These are phyloP conservation scores for Ophiognomonia clavigignenti-juglandacearum DNA, from an alignment of 2,329 filamentous ascomycete species.

Conservation along the genomic window DNA sequence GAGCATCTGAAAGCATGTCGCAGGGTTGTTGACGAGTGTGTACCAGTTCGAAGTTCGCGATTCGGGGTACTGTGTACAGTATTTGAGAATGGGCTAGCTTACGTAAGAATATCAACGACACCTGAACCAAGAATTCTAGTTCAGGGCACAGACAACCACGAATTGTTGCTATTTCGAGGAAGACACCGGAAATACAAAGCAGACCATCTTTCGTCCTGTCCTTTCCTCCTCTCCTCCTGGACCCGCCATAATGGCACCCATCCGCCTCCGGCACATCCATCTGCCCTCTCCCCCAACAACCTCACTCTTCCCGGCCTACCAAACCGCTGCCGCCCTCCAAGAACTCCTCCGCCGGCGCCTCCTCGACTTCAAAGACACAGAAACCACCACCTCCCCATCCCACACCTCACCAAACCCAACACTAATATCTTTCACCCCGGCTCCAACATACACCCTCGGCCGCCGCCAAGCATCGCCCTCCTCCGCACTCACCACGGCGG, in stretches of 20 bases:
- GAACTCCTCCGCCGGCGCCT: conserved; percentile 39
- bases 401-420: conserved; percentile 54
- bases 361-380: conserved; percentile 51
- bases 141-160: no score
- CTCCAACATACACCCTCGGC: conserved; percentile 84
- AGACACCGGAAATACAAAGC: no score
- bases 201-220: background rate
- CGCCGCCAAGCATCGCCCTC: conserved; percentile 58
- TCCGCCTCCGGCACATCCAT: conserved; percentile 33
- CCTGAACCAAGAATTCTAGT: no score
- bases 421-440: conserved; percentile 77
- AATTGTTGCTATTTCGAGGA: no score
- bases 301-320: conserved; percentile 29
- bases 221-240: background rate
- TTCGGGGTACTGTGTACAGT: no score
- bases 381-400: conserved; percentile 9
- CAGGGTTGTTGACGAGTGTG: no score
- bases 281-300: conserved; percentile 25
- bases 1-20: no score
- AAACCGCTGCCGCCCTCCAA: conserved; percentile 33
- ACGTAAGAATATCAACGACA: background rate
- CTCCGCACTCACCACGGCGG: conserved; percentile 37
- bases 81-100: no score
- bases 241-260: background rate
- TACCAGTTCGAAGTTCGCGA: no score